These are phyloP conservation scores for Chlamydomonas asymmetrica DNA, from an alignment of 139 green algal genomes.

Conservation along the genomic window DNA sequence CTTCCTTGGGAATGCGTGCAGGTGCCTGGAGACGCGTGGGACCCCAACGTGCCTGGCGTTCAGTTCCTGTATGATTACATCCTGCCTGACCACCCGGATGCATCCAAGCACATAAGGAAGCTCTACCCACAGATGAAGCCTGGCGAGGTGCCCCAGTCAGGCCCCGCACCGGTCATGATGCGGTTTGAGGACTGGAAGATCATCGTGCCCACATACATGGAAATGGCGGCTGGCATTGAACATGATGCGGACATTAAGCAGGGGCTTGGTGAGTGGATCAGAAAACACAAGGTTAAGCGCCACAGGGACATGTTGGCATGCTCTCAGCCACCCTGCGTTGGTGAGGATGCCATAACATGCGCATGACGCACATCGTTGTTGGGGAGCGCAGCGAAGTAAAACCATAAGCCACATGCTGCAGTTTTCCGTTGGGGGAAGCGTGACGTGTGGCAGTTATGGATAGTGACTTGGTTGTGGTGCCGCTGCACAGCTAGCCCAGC, in stretches of 20 bases:
- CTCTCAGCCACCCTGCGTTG: too few relatives aligned
- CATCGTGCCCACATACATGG: conserved; percentile 72
- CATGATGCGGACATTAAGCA: conserved; percentile 69
- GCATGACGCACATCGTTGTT: too few relatives aligned
- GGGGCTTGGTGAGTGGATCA: conserved; percentile 63
- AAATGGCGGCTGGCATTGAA: conserved; percentile 75
- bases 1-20: too few relatives aligned
- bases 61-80: conserved; percentile 79
- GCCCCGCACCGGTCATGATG: conserved; percentile 71
- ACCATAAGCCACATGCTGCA: too few relatives aligned
- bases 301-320: too few relatives aligned
- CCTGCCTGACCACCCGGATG: conserved; percentile 37
- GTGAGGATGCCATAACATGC: too few relatives aligned
- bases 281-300: too few relatives aligned
- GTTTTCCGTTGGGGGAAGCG: too few relatives aligned
- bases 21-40: conserved; percentile 41
- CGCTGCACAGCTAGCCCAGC: too few relatives aligned
- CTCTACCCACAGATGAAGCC: conserved; percentile 2
- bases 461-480: too few relatives aligned
- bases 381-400: too few relatives aligned
- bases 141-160: conserved; percentile 53
- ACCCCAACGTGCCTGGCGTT: conserved; percentile 26
- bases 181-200: conserved; percentile 51
- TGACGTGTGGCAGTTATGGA: too few relatives aligned
- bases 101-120: conserved; percentile 11